These are phyloP conservation scores for Platismatia glauca DNA, from an alignment of 495 filamentous ascomycete species.

Conservation along the genomic window DNA sequence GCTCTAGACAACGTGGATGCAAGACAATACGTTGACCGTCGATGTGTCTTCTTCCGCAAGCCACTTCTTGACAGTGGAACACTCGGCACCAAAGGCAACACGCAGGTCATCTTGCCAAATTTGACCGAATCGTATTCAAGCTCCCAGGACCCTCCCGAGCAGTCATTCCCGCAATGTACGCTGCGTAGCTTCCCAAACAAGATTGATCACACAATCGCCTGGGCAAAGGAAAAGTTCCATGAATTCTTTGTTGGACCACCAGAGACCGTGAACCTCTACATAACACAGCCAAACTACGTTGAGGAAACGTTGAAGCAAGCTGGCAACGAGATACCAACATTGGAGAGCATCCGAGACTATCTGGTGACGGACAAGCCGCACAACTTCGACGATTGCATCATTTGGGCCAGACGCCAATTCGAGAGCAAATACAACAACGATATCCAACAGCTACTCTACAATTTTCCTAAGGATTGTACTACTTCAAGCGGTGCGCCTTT, in stretches of 20 bases:
- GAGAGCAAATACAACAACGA: constrained; percentile 96
- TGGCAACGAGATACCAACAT: constrained; percentile 90
- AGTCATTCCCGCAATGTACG: constrained; percentile 98
- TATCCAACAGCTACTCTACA: constrained; percentile 92
- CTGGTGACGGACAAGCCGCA: constrained; percentile 89
- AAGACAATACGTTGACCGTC: constrained; percentile 90
- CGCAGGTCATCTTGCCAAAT: constrained; percentile 82
- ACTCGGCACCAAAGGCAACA: constrained; percentile 96
- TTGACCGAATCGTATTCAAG: constrained; percentile 97
- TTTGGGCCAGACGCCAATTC: constrained; percentile 88
- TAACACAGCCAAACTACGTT: constrained; percentile 85
- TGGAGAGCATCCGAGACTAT: constrained; percentile 82
- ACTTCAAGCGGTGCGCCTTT: constrained; percentile 86
- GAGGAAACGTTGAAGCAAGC: constrained; percentile 84
- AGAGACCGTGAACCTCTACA: constrained; percentile 91
- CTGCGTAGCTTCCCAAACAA: constrained; percentile 95
- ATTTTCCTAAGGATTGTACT: constrained; percentile 89
- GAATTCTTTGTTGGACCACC: constrained; percentile 86
- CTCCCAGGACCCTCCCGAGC: constrained; percentile 95
- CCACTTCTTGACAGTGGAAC: constrained; percentile 94
- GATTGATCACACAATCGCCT: constrained; percentile 98
- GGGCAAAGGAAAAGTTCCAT: constrained; percentile 93
- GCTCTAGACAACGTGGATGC: constrained; percentile 97
- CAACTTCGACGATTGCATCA: constrained; percentile 89
- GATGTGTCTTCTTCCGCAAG: constrained; percentile 98